phyloP scores from a whole-genome alignment of 1,284 basidiomycete genomes.

The Rhodotorula sp. region DNA sequence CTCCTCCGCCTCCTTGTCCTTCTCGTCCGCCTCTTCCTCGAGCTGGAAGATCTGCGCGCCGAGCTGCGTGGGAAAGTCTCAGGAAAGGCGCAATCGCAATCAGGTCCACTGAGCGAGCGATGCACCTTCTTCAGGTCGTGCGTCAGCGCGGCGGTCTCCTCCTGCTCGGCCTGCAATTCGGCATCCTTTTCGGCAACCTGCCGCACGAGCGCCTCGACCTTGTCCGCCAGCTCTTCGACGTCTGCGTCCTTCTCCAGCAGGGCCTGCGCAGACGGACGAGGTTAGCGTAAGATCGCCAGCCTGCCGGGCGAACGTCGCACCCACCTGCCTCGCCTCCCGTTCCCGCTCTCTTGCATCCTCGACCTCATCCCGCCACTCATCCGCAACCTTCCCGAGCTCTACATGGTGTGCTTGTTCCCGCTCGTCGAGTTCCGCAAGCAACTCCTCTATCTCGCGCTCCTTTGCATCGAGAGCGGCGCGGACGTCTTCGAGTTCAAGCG shows the following conservation, averaged over 20 bases:
- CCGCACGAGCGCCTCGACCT: slow-evolving; percentile 70
- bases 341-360: slow-evolving; percentile 67
- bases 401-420: slow-evolving; percentile 64
- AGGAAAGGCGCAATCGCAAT: too few relatives aligned
- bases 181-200: slow-evolving; percentile 68
- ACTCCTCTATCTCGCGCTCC: slow-evolving; percentile 74
- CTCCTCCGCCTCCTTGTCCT: slow-evolving; percentile 44
- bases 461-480: slow-evolving; percentile 75
- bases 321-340: slow-evolving; percentile 71
- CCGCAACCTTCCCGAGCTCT: slow-evolving; percentile 62
- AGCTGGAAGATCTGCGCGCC: slow-evolving; percentile 60
- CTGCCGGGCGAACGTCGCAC: slow-evolving; percentile 40
- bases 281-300: neutral
- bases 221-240: slow-evolving; percentile 65
- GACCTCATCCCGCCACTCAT: slow-evolving; percentile 73
- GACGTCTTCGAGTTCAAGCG: slow-evolving; percentile 72
- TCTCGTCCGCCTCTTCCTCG: slow-evolving; percentile 59
- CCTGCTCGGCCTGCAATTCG: slow-evolving; percentile 67
- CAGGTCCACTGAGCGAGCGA: too few relatives aligned
- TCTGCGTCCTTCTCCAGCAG: slow-evolving; percentile 66
- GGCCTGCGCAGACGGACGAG: neutral
- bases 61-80: slow-evolving; percentile 41
- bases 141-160: slow-evolving; percentile 65
- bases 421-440: slow-evolving; percentile 67
- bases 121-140: slow-evolving; percentile 67